Conservation (phyloP, 1,284 basidiomycete genomes). For the Melanopsichium pennsylvanicum region DNA sequence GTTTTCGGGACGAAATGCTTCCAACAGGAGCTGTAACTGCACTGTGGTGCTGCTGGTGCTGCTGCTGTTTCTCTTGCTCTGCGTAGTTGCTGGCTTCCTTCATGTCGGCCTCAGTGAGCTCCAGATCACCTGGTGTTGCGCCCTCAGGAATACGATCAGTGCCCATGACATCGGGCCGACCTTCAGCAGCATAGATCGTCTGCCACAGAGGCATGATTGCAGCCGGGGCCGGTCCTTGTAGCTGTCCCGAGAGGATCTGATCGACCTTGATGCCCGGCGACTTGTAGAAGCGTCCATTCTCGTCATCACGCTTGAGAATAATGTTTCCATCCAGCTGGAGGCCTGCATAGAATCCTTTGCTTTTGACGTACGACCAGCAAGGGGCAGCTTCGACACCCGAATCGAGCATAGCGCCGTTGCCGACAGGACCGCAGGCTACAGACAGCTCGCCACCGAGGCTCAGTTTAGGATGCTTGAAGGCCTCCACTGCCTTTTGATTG, state of each 20-base stretch:
- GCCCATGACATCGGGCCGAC: constrained; percentile 52
- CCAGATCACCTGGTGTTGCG: constrained; percentile 52
- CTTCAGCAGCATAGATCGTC: constrained; percentile 60
- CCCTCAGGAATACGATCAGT: constrained; percentile 52
- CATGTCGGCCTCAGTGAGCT: constrained; percentile 47
- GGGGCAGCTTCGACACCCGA: constrained; percentile 52
- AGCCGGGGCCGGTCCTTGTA: constrained; percentile 30
- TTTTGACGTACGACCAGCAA: constrained; percentile 65
- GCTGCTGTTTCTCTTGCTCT: constrained; percentile 21
- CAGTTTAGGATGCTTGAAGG: constrained; percentile 59
- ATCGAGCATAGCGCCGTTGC: constrained; percentile 65
- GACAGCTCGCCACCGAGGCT: constrained; percentile 62
- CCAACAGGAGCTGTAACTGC: constrained; percentile 9
- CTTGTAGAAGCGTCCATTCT: constrained; percentile 57
- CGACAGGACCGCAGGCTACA: constrained; percentile 64
- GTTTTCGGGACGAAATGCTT: constrained; percentile 9
- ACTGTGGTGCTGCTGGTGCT: constrained; percentile 3
- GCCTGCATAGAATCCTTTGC: constrained; percentile 64
- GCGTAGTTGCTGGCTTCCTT: constrained; percentile 33
- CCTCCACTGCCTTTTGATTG: constrained; percentile 57
- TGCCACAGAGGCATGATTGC: constrained; percentile 56
- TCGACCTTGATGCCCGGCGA: constrained; percentile 41
- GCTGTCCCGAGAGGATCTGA: constrained; percentile 48
- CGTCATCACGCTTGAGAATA: constrained; percentile 56
- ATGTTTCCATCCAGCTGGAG: constrained; percentile 64